Evolutionary conservation across 1,139 yeast species (phyloP).

Genomic region (Candida pseudocylindracea): DNA sequence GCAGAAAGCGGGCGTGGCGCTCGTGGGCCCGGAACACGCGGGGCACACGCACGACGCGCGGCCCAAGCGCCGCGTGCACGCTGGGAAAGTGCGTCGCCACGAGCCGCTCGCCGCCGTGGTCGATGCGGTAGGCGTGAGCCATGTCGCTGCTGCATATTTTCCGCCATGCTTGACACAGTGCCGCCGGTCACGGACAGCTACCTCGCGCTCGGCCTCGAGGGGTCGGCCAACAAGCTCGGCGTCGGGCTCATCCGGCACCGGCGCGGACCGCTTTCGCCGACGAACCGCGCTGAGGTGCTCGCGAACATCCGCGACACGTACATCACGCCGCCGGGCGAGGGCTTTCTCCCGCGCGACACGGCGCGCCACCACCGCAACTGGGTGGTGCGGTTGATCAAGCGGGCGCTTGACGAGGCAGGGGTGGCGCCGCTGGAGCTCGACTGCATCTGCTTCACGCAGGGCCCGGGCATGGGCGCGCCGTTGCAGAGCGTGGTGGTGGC

Average conservation of each 20-base stretch:
- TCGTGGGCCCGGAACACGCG: no score
- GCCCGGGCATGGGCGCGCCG: slow-evolving; percentile 99
- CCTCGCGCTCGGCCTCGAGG: slow-evolving; percentile 79
- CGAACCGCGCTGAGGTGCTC: slow-evolving; percentile 51
- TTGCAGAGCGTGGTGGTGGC: slow-evolving; percentile 82
- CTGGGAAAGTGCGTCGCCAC: no score
- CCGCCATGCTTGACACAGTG: no score
- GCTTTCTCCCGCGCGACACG: slow-evolving; percentile 86
- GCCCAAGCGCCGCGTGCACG: no score
- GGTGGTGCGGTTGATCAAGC: slow-evolving; percentile 64
- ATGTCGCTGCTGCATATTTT: no score
- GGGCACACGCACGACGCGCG: no score
- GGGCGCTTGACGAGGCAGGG: slow-evolving; percentile 41
- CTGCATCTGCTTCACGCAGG: slow-evolving; percentile 89
- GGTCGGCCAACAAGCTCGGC: slow-evolving; percentile 91
- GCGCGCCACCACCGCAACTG: slow-evolving; percentile 93
- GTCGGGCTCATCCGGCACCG: slow-evolving; percentile 75
- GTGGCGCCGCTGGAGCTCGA: slow-evolving; percentile 43
- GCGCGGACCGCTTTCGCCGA: slow-evolving; percentile 22
- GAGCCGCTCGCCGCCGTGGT: no score
- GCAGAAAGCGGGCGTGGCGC: no score
- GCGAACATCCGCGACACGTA: slow-evolving; percentile 88
- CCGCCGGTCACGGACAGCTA: slow-evolving; percentile 15
- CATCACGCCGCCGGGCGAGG: slow-evolving; percentile 94
- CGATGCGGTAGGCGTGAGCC: no score